phyloP scores from a whole-genome alignment of 2,329 filamentous ascomycete species.

The Anisogramma anomala region DNA sequence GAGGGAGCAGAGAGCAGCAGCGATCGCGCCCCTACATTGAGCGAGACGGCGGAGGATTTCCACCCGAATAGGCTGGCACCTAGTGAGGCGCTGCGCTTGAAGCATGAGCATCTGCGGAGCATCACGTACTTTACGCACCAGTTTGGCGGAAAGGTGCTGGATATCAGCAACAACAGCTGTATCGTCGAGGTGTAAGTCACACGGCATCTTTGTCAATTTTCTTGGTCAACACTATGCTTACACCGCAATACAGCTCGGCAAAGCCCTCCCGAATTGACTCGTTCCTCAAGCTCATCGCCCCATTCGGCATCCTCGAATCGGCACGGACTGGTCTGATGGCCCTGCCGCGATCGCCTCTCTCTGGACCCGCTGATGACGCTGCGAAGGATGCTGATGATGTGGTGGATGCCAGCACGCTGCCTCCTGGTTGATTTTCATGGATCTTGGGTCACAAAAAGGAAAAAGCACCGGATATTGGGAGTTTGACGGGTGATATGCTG shows the following conservation, averaged over 20 bases:
- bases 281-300: constrained; percentile 88
- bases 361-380: constrained; percentile 56
- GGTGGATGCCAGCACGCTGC: constrained; percentile 86
- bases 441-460: background rate
- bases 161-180: constrained; percentile 97
- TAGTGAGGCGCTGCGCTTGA: constrained; percentile 85
- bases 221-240: constrained; percentile 2
- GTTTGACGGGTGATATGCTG: background rate
- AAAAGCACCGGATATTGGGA: background rate
- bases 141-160: constrained; percentile 92
- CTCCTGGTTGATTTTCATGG: constrained; percentile 57
- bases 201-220: background rate
- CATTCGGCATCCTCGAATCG: constrained; percentile 94
- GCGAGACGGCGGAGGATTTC: constrained; percentile 54
- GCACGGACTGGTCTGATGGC: constrained; percentile 95
- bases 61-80: constrained; percentile 79
- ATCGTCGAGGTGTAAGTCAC: constrained; percentile 87
- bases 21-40: constrained; percentile 27
- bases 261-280: constrained; percentile 92
- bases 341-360: constrained; percentile 80
- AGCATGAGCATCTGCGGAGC: constrained; percentile 92
- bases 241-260: constrained; percentile 52
- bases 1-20: constrained; percentile 25
- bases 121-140: constrained; percentile 97
- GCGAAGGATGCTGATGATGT: constrained; percentile 84